phyloP scores from a whole-genome alignment of 1,284 basidiomycete genomes.

The Ganoderma meredithae region DNA sequence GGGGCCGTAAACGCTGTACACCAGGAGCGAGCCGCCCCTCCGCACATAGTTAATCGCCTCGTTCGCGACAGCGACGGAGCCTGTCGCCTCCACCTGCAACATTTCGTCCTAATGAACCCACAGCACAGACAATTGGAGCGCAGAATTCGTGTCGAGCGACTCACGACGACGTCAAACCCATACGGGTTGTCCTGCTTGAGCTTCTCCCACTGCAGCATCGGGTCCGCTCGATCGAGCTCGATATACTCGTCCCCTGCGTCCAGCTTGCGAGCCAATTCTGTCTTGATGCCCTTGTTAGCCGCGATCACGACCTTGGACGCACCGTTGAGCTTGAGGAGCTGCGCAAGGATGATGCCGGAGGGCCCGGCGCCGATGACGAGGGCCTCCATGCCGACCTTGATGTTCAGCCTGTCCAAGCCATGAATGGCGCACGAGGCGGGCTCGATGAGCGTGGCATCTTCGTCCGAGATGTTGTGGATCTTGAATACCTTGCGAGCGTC shows the following conservation, averaged over 20 bases:
- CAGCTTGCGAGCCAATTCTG: slow-evolving; percentile 78
- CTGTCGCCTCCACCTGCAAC: slow-evolving; percentile 78
- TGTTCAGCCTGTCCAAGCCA: slow-evolving; percentile 83
- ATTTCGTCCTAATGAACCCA: background rate
- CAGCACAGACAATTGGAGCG: background rate
- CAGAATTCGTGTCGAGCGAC: background rate
- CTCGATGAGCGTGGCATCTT: slow-evolving; percentile 86
- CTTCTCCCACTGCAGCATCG: slow-evolving; percentile 78
- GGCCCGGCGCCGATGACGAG: slow-evolving; percentile 83
- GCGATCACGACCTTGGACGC: slow-evolving; percentile 79
- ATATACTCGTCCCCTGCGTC: slow-evolving; percentile 83
- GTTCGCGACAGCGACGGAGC: slow-evolving; percentile 81
- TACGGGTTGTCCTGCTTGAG: slow-evolving; percentile 82
- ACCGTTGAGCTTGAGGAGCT: slow-evolving; percentile 85
- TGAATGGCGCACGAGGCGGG: slow-evolving; percentile 91
- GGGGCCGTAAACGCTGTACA: slow-evolving; percentile 75
- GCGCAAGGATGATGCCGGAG: slow-evolving; percentile 84
- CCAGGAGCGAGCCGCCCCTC: slow-evolving; percentile 76
- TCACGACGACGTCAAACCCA: slow-evolving; percentile 84
- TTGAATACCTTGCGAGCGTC: slow-evolving; percentile 79
- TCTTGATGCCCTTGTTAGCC: slow-evolving; percentile 88
- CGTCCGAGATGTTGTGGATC: slow-evolving; percentile 85
- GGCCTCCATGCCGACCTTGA: slow-evolving; percentile 79
- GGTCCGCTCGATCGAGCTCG: slow-evolving; percentile 79
- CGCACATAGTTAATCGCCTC: slow-evolving; percentile 86